Evolutionary conservation across 2,329 filamentous ascomycete genomes (phyloP).

Genomic region (Monilinia laxa): DNA sequence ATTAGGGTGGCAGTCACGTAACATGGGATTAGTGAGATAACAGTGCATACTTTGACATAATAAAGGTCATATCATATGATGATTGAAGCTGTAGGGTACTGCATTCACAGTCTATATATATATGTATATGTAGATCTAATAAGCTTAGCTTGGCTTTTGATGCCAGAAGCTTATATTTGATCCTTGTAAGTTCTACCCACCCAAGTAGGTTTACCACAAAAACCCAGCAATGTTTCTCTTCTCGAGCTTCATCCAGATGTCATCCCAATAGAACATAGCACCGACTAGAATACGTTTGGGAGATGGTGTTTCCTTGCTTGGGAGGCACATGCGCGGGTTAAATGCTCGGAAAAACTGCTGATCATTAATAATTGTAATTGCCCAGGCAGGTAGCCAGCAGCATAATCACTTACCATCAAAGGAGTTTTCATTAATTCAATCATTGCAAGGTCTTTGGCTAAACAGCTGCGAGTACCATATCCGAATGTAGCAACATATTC

Average conservation of each 20-base stretch:
- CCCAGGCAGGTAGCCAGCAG: neutral
- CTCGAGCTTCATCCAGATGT: conserved; percentile 18
- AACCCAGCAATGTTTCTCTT: conserved; percentile 15
- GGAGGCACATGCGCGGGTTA: conserved; percentile 7
- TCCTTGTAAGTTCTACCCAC: neutral
- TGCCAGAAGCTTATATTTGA: neutral
- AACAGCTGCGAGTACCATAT: conserved; percentile 19
- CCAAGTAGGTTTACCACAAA: neutral
- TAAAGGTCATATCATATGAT: neutral
- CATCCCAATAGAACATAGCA: conserved; percentile 21
- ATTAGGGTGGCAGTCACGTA: neutral
- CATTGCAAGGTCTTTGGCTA: conserved; percentile 21
- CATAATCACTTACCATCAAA: conserved; percentile 12
- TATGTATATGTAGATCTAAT: neutral
- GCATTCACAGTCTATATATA: neutral
- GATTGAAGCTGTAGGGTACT: neutral
- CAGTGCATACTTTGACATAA: neutral
- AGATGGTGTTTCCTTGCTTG: conserved; percentile 18
- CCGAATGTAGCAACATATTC: conserved; percentile 23
- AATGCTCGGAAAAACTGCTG: conserved; percentile 20
- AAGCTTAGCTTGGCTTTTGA: conserved; percentile 4
- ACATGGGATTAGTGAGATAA: neutral
- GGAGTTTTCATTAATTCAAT: conserved; percentile 20
- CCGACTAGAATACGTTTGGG: conserved; percentile 19
- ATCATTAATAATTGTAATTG: neutral